Evolutionary conservation across 805 yeast species (phyloP).

Genomic region (Torulaspora delbrueckii): DNA sequence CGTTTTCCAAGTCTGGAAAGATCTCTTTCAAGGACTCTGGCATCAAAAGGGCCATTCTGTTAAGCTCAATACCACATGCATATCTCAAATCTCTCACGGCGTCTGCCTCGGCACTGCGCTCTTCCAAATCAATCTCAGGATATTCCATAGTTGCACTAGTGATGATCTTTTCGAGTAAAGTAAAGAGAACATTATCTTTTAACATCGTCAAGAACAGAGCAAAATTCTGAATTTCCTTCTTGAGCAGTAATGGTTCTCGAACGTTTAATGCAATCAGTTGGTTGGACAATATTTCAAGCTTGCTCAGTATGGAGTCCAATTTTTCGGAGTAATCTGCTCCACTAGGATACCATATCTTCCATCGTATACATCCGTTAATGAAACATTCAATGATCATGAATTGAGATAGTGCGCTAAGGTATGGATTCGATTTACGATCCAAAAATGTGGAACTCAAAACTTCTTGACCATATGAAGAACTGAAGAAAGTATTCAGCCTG

Average conservation of each 20-base stretch:
- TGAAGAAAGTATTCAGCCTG: slow-evolving; percentile 66
- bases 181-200: slow-evolving; percentile 77
- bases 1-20: slow-evolving; percentile 75
- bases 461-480: slow-evolving; percentile 60
- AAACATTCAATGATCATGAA: slow-evolving; percentile 84
- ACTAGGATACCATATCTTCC: slow-evolving; percentile 81
- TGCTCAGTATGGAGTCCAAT: slow-evolving; percentile 47
- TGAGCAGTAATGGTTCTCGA: slow-evolving; percentile 71
- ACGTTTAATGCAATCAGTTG: slow-evolving; percentile 68
- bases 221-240: slow-evolving; percentile 84
- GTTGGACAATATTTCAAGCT: slow-evolving; percentile 67
- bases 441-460: slow-evolving; percentile 54
- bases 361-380: slow-evolving; percentile 85
- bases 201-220: slow-evolving; percentile 91
- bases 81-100: slow-evolving; percentile 81
- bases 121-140: slow-evolving; percentile 48
- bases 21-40: slow-evolving; percentile 84
- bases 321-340: slow-evolving; percentile 42
- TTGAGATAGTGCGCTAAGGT: slow-evolving; percentile 72
- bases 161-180: slow-evolving; percentile 76
- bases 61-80: slow-evolving; percentile 90
- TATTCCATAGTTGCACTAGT: slow-evolving; percentile 80
- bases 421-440: slow-evolving; percentile 59
- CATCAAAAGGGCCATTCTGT: slow-evolving; percentile 89
- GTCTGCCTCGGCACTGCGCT: slow-evolving; percentile 68